Base-by-base conservation (phyloP, 176 grass and related monocot genomes). In the Typha latifolia region DNA sequence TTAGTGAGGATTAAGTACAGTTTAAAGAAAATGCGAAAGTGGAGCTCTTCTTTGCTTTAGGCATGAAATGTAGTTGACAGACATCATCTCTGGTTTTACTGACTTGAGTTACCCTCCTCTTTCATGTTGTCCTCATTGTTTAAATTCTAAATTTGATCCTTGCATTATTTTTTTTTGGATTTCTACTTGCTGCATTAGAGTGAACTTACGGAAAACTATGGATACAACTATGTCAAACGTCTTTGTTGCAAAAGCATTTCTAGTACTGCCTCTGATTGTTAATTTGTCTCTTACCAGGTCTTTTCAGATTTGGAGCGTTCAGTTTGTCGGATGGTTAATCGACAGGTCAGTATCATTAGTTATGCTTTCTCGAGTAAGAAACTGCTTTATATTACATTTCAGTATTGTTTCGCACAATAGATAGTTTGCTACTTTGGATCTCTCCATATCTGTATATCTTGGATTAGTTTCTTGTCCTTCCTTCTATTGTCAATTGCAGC, bases 241-340 rank as follows among this genome's bases (percentile, higher is more conserved):
- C 12, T 49, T 66, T 43, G 12, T 63, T 53, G 32, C 18, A 32
- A 18, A 12, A 73, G 62, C 34, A 2, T 47, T 27, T 67, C 66
- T 76, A 12, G 48, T 19, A 34, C 72, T 52, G 21, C 20, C 8
- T 48, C 55, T 61, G 66, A 71, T 81, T 83, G 29, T 16, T 29
- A 2, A 3, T 29, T 73, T 1, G 51, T 75, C 74, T 87, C 19
- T 81, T 74, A 32, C 69, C 81, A 99, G 95, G 95, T 99, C 68
- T 93, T 99, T 55, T 99, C 95, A 61, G 95, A 99, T 82, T 72
- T 99, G 81, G 95, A 99, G 63, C 95, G 95, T 62, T 99, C 95
- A 72, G 81, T 80, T 83, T 99, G 95, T 66, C 83, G 95, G 47
- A 99, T 99, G 95, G 77, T 99, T 27, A 90, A 94, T 53, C 83